A percentile compares a stretch with the other conserved stretches of the same genome.
Evolutionary conservation across 345 rosid genomes (phyloP).

Genomic region (Orychophragmus violaceus): DNA sequence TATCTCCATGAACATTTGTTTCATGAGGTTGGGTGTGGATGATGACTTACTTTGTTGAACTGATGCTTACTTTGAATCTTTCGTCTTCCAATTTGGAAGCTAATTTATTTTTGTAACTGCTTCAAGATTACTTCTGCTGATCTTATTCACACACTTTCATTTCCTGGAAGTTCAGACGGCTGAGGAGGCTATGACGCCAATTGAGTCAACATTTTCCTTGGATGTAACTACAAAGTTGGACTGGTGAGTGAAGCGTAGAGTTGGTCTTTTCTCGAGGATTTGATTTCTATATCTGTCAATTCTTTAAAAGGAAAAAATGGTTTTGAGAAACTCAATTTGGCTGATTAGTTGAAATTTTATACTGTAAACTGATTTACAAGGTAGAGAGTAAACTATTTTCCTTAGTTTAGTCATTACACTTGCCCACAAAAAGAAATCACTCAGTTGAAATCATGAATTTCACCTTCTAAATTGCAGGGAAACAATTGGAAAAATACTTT

Average conservation of each 20-base stretch:
- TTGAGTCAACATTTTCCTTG: slow-evolving; percentile 78
- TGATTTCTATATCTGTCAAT: neutral
- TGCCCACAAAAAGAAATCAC: no score
- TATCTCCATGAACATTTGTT: neutral
- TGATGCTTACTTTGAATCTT: neutral
- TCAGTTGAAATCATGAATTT: no score
- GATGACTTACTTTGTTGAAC: neutral
- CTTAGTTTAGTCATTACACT: neutral
- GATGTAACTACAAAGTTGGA: slow-evolving; percentile 75
- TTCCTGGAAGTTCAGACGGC: slow-evolving; percentile 52
- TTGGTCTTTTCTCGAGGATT: slow-evolving; percentile 14
- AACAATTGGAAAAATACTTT: slow-evolving; percentile 74
- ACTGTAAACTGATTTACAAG: neutral
- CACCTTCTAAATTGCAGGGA: slow-evolving; percentile 49
- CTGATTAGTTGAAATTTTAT: neutral
- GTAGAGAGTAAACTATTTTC: neutral
- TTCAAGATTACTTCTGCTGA: slow-evolving; percentile 6
- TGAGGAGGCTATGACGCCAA: slow-evolving; percentile 85
- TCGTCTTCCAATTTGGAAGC: neutral
- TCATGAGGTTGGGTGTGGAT: neutral
- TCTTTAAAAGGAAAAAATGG: neutral
- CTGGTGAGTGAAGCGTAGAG: slow-evolving; percentile 46
- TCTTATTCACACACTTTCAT: slow-evolving; percentile 10
- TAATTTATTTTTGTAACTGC: neutral
- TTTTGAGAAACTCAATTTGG: neutral